A percentile compares a stretch with the other conserved stretches of the same genome.
Evolutionary conservation across 2,329 filamentous ascomycete genomes (phyloP).

Genomic region (Talaromyces sp.): DNA sequence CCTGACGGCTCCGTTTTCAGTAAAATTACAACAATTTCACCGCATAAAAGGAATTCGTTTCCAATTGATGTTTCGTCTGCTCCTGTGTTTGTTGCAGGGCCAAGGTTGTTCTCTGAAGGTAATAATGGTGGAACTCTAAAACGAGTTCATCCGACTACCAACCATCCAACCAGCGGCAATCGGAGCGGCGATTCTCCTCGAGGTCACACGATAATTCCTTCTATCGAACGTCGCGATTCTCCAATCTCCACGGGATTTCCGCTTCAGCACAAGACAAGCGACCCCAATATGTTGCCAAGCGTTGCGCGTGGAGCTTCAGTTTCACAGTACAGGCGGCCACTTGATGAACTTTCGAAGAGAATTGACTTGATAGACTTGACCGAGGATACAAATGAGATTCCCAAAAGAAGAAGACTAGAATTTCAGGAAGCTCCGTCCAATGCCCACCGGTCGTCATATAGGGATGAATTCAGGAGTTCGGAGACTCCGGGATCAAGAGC

Average conservation of each 20-base stretch:
- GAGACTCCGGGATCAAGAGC: neutral
- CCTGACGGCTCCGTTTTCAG: conserved; percentile 25
- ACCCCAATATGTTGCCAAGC: conserved; percentile 22
- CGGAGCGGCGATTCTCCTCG: conserved; percentile 24
- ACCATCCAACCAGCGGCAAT: conserved; percentile 20
- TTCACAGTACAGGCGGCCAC: conserved; percentile 27
- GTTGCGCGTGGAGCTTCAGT: conserved; percentile 28
- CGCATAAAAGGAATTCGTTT: conserved; percentile 22
- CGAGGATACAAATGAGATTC: conserved; percentile 26
- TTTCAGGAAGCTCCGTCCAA: conserved; percentile 23
- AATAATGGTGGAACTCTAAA: conserved; percentile 20
- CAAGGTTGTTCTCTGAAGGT: conserved; percentile 23
- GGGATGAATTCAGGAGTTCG: conserved; percentile 17
- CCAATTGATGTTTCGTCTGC: conserved; percentile 23
- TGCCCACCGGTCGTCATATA: neutral
- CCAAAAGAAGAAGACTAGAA: conserved; percentile 36
- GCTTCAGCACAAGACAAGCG: neutral
- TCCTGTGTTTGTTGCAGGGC: conserved; percentile 34
- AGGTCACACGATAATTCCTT: conserved; percentile 32
- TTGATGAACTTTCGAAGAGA: conserved; percentile 26
- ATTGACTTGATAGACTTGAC: conserved; percentile 25
- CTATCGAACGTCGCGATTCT: conserved; percentile 32
- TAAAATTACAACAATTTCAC: conserved; percentile 21
- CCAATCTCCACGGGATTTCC: conserved; percentile 9
- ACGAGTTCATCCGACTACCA: conserved; percentile 21